Evolutionary conservation across 768 basidiomycete species (phyloP).

Genomic region (Vararia minispora): DNA sequence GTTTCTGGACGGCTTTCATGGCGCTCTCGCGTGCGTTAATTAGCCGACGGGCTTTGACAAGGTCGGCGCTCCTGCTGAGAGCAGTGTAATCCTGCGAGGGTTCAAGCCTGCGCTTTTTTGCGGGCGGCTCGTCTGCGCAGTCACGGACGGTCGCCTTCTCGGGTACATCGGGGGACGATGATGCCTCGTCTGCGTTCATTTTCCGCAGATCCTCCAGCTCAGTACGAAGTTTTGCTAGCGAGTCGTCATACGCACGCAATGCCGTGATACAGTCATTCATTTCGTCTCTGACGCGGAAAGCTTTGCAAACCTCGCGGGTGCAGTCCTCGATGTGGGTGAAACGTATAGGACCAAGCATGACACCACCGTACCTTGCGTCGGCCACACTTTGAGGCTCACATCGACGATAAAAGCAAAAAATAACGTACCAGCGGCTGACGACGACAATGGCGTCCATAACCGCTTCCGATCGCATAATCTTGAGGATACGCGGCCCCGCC

Average conservation of each 20-base stretch:
- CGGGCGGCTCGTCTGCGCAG: background rate
- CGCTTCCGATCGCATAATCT: conserved; percentile 57
- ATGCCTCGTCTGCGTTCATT: too few species aligned
- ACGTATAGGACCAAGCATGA: conserved; percentile 59
- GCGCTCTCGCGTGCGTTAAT: conserved; percentile 60
- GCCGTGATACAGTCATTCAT: conserved; percentile 49
- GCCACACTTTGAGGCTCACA: background rate
- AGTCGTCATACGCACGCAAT: conserved; percentile 48
- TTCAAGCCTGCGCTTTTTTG: conserved; percentile 5
- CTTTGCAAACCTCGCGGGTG: conserved; percentile 59
- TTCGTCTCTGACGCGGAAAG: conserved; percentile 58
- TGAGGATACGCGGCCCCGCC: conserved; percentile 51
- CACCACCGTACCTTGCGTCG: conserved; percentile 66
- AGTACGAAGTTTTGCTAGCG: conserved; percentile 43
- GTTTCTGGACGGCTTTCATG: conserved; percentile 45
- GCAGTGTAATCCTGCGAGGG: conserved; percentile 32
- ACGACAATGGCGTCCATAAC: conserved; percentile 72
- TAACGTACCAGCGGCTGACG: conserved; percentile 63
- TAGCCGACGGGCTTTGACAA: conserved; percentile 54
- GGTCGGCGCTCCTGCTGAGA: conserved; percentile 31
- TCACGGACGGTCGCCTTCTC: background rate
- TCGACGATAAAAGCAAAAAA: background rate
- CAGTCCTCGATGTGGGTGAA: conserved; percentile 75
- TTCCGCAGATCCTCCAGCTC: conserved; percentile 27
- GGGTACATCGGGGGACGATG: conserved; percentile 1